These are phyloP conservation scores for Eudorina sp. DNA, from an alignment of 139 green algal genomes.

Conservation along the genomic window DNA sequence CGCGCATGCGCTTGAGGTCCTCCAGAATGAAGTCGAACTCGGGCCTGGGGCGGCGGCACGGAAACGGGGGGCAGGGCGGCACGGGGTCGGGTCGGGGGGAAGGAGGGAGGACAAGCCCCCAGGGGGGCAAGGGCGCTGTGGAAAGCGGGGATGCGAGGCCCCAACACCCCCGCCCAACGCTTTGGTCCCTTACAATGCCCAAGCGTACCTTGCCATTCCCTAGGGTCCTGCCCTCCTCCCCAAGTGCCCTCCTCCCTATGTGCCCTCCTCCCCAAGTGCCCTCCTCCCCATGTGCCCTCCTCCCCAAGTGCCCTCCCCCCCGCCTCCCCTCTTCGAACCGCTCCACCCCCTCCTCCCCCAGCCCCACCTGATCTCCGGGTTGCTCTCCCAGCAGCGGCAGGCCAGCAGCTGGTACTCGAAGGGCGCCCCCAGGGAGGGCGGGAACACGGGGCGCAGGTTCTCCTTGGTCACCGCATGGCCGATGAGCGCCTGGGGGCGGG, in stretches of 20 bases:
- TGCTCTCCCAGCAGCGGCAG: constrained; percentile 66
- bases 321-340: background rate
- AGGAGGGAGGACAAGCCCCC: too few relatives aligned
- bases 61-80: background rate
- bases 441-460: constrained; percentile 35
- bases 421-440: background rate
- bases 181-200: too few relatives aligned
- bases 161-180: too few relatives aligned
- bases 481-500: background rate
- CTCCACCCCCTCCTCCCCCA: background rate
- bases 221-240: too few relatives aligned
- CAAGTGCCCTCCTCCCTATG: too few relatives aligned
- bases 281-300: too few relatives aligned
- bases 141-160: too few relatives aligned
- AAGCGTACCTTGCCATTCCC: too few relatives aligned
- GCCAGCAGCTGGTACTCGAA: constrained; percentile 58
- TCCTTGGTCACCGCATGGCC: constrained; percentile 45
- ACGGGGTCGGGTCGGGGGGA: too few relatives aligned
- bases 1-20: constrained; percentile 51
- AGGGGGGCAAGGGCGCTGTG: too few relatives aligned
- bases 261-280: too few relatives aligned
- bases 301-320: too few relatives aligned
- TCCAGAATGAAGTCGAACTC: constrained; percentile 52
- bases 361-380: constrained; percentile 50
- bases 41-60: constrained; percentile 6